Base-by-base conservation (phyloP, 805 yeast genomes). In the Starmerella apicola region DNA sequence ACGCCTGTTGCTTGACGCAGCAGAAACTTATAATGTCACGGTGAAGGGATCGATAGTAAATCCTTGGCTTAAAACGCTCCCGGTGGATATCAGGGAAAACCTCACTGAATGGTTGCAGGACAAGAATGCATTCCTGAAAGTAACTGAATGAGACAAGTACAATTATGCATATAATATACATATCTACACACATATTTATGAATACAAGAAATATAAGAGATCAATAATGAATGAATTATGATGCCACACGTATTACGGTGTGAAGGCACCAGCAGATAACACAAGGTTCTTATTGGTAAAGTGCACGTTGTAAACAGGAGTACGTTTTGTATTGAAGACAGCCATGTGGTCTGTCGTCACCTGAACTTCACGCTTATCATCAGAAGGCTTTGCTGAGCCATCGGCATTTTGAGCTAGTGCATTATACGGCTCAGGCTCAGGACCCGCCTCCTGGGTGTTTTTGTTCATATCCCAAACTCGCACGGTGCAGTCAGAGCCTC, bases 401-500 rank as follows among this genome's bases (percentile, higher is more conserved):
- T 39, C 26, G 34, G 41, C 19, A 34, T 41, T 25, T 33, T 41
- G 37, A 9, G 43, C 44, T 16, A 39, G 44, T 15, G 33, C 36
- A 24, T 45, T 63, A 51, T 74, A 73, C 21, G 79, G 73, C 56
- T 83, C 95, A 0, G 79, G 74, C 56, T 82, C 95, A 0, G 94
- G 86, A 44, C 73, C 76, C 1, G 78, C 74, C 51, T 85, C 95
- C 38, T 70, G 68, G 0, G 96, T 84, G 39, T 83, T 84, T 51
- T 76, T 74, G 58, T 81, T 84, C 38, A 84, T 76, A 60, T 91
- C 97, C 99, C 99, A 91, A 3, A 85, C 94, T 49, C 98, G 71
- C 3, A 91, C 93, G 2, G 93, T 77, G 56, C 78, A 76, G 63
- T 91, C 98, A 1, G 93, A 85, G 36, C 93, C 95, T 18, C 93